Base-by-base conservation (phyloP, 371 early-diverging fungal genomes). In the Rhizopus arrhizus region DNA sequence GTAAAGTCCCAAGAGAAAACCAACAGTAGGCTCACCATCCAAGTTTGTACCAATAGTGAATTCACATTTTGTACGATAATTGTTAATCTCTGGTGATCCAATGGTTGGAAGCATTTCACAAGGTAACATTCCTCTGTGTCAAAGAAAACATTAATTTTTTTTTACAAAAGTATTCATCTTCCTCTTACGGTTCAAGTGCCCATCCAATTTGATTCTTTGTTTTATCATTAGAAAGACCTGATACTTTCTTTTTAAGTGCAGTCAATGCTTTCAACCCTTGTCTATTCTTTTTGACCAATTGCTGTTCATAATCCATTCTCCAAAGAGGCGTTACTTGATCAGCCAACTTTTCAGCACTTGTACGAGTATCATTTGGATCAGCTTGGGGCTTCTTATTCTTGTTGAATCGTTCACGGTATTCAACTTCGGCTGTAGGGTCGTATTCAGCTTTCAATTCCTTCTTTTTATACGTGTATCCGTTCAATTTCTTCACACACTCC, bases 51-150 rank as follows among this genome's bases (percentile, higher is more conserved):
- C 94, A 56, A 91, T 80, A 2, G 89, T 80, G 62, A 91, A 92
- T 61, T 95, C 93, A 69, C 91, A 90, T 69, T 93, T 93, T 59
- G 80, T 91, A 31, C 93, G 82, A 69, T 93, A 94, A 3, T 85
- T 86, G 35, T 80, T 66, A 3, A 65, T 31, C 5, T 74, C 63
- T 13, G 95, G 95, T 11, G 93, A 92, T 3, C 82, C 76, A 34
- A 91, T 76, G 1, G 76, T 71, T 11, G 77, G 77, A 22, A 69
- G 51, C 0, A 87, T 51, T 34, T 78, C 75, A 58, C 82, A 86
- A 11, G 75, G 75, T 6, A 81, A 48, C 47, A 53, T 38, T 35
- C 56, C 64, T 59, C 33, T 47, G 29, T 40, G 40, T 29, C 35
- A 41, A 54, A 49, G 15, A 36, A 32, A 46, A n/a, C 7, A 28